Base-by-base conservation (phyloP, 768 basidiomycete species). In the Coprinopsis sp. region DNA sequence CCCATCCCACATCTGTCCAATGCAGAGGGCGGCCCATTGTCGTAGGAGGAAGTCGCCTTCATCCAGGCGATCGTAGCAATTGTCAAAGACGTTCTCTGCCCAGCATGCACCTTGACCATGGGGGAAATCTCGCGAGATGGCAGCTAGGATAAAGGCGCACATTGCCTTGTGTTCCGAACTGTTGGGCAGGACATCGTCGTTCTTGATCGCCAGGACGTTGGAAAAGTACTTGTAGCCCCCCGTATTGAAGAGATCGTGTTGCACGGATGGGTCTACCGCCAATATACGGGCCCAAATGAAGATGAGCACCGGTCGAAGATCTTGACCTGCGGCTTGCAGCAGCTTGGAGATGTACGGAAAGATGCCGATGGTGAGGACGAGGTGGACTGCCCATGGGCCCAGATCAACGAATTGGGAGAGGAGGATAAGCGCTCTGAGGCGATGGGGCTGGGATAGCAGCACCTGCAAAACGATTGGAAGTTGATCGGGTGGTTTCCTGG, bases 261-360 rank as follows among this genome's bases (percentile, higher is more conserved):
- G 95, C 40, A 95, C 95, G 4, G 85, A 80, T 1, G 84, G 82
- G 62, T 97, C 95, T n/a, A 98, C 91, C 2, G 95, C 95, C 23
- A 98, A 78, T 52, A 99, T 97, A 18, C 96, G 80, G 2, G 95
- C 89, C 96, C 96, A 98, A 49, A 99, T 98, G 70, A 97, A 99
- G 53, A 98, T 97, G 18, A 99, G 74, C 7, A 98, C 95, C 1
- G 96, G 96, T 22, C 92, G 87, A n/a, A 98, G 77, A 57, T 98
- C 95, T 54, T 85, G 84, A 1, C 93, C 90, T 1, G 93, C 91
- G 0, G 95, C 93, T 65, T 96, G 93, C 6, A 99, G 77, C 4
- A 99, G 78, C 58, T 96, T 94, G 47, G 91, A 90, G 41, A 98
- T 97, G 62, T 98, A 99, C 3, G 96, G 95, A 71, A 97, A 98